Evolutionary conservation across 306 rosid species (phyloP), one percentile per base, ranked within the genome.

Genomic region (Cucumis sativus): DNA sequence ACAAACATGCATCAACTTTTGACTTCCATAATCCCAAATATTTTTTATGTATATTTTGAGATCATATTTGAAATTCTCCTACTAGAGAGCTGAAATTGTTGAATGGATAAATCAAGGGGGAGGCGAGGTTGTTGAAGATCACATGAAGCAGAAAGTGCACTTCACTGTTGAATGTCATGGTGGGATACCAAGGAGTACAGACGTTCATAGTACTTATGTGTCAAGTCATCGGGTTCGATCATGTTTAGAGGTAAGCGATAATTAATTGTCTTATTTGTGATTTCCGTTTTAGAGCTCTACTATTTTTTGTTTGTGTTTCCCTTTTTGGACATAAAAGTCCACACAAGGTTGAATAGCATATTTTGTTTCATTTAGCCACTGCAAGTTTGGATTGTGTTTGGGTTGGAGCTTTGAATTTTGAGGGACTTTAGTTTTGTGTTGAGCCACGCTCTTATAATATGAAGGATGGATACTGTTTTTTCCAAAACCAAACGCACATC

Each of bases 221-320:
- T 95, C 98, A 76, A 92, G 96, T 82, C 98, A 95, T 55, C 90
- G 98, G 98, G 84, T 95, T 81, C 91, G 97, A 65, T 90, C 92
- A 47, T 92, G 96, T 85, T 87, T 95, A 80, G 93, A 92, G 93
- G 98, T 95, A 85, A 92, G 93, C 97, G 92, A 84, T 80, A 82
- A 57, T 62, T 82, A 65, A 68, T 52, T 62, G 52, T 49, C 56
- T 63, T 63, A 25, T 69, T 80, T 78, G 64, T 41, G 63, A 74
- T 79, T 83, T 82, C 79, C 41, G 47, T 16, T 52, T 78, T 76
- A 4, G 3, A 4, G 43, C 56, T 77, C 79, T 33, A 43, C 72
- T 55, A 13, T 75, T 61, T 17, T 79, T 65, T 65, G 66, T 81
- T 70, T 83, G 71, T 54, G 63, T 63, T 49, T 61, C 18, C 74